Evolutionary conservation across 257 asterid genomes (phyloP), one percentile per base, ranked within the genome.

Genomic region (Solanum lycopersicoides): DNA sequence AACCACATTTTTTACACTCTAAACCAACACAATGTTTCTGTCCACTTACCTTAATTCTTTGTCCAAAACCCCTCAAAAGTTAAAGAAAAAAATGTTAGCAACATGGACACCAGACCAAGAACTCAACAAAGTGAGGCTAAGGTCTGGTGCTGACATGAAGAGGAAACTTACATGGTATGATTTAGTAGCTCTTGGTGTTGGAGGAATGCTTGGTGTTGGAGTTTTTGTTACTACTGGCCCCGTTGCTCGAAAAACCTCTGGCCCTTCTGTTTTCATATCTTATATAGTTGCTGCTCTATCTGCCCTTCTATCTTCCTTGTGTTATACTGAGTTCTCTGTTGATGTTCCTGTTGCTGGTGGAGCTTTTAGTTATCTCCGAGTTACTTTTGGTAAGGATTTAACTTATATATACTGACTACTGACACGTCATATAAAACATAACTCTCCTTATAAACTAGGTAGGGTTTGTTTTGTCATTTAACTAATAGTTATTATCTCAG

Each of bases 141-240:
- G 93, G 87, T 91, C 93, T 63, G 93, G 92, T 82, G 91, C 92
- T 30, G 93, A 91, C 83, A 90, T 91, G 93, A 91, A 90, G 74
- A 86, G 93, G 23, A 91, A 89, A 75, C 91, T 91, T 2, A 83
- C 71, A 4, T 91, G 93, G 91, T 87, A 91, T 84, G 92, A 91
- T 82, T 85, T 91, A 35, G 73, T 88, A 18, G 92, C 90, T 14
- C 91, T 91, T 6, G 93, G 93, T 11, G 88, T 91, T 39, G 93
- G 93, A 50, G 93, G 93, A 59, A 91, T 91, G 93, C 92, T 91
- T 69, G 93, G 93, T 10, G 93, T 87, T 39, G 93, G 93, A 25
- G 93, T 91, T 32, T 91, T 91, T 21, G 90, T 91, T 16, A 91
- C 93, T 6, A 91, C 93, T 9, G 93, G 93, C 28, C 79, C 86